These are phyloP conservation scores for Prunus salicina DNA, from an alignment of 306 rosid genomes.

Conservation along the genomic window DNA sequence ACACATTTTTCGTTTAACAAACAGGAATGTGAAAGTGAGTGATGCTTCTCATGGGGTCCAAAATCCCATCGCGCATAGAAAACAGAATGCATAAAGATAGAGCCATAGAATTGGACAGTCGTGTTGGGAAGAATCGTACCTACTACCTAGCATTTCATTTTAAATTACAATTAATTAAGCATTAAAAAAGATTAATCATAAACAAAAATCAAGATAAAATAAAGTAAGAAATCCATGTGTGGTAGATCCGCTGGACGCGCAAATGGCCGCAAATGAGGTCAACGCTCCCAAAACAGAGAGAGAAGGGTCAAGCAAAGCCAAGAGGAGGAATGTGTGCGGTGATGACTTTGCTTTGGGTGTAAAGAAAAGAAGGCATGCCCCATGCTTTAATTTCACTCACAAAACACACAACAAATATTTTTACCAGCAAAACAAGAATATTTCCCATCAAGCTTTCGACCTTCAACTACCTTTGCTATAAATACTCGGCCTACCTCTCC, in stretches of 20 bases:
- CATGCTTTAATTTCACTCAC: slow-evolving; percentile 32
- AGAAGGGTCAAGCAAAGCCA: neutral
- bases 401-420: neutral
- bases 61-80: neutral
- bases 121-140: neutral
- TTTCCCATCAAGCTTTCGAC: neutral
- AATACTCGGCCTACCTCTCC: neutral
- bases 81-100: neutral
- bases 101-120: neutral
- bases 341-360: slow-evolving; percentile 29
- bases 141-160: neutral
- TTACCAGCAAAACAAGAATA: neutral
- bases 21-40: neutral
- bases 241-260: neutral
- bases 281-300: neutral
- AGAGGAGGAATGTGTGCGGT: neutral
- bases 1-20: too few species aligned
- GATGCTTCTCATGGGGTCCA: neutral
- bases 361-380: slow-evolving; percentile 25
- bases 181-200: neutral
- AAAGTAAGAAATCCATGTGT: neutral
- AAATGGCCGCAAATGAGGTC: neutral
- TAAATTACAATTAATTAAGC: neutral
- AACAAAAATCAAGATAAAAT: neutral
- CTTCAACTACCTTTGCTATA: neutral